Conservation (phyloP, 306 rosid species). For the Dryas alaskensis region DNA sequence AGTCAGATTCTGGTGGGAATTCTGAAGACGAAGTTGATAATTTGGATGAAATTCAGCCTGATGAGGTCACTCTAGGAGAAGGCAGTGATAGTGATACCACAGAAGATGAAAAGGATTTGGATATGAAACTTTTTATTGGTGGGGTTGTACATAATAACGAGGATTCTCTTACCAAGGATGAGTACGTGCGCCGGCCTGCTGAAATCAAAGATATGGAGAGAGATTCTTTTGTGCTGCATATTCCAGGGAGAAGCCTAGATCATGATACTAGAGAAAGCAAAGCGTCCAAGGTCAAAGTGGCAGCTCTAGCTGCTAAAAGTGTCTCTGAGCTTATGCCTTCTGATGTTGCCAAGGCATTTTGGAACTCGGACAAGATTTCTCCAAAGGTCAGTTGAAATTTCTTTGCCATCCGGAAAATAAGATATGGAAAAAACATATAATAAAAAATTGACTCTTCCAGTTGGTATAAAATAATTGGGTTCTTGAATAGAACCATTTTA, state of each 20-base stretch:
- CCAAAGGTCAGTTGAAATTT: slow-evolving; percentile 70
- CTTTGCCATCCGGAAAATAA: background rate
- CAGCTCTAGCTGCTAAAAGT: slow-evolving; percentile 79
- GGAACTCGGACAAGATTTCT: slow-evolving; percentile 74
- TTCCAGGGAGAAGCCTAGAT: slow-evolving; percentile 64
- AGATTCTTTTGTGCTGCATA: slow-evolving; percentile 80
- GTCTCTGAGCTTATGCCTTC: slow-evolving; percentile 91
- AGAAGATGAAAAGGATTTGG: slow-evolving; percentile 74
- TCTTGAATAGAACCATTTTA: background rate
- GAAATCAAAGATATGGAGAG: slow-evolving; percentile 69
- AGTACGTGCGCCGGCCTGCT: slow-evolving; percentile 79
- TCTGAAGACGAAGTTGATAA: slow-evolving; percentile 57
- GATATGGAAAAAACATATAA: background rate
- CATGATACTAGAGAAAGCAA: slow-evolving; percentile 50
- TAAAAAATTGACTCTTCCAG: background rate
- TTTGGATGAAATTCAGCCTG: slow-evolving; percentile 65
- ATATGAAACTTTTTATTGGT: slow-evolving; percentile 83
- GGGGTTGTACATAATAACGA: slow-evolving; percentile 85
- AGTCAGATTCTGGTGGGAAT: slow-evolving; percentile 50
- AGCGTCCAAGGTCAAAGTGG: slow-evolving; percentile 67
- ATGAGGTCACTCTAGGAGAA: slow-evolving; percentile 60
- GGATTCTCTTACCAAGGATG: slow-evolving; percentile 69
- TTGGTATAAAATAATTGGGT: background rate
- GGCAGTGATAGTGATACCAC: slow-evolving; percentile 50
- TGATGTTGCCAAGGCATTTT: slow-evolving; percentile 88